Base-by-base conservation (phyloP, 306 rosid genomes). In the Vicia villosa region DNA sequence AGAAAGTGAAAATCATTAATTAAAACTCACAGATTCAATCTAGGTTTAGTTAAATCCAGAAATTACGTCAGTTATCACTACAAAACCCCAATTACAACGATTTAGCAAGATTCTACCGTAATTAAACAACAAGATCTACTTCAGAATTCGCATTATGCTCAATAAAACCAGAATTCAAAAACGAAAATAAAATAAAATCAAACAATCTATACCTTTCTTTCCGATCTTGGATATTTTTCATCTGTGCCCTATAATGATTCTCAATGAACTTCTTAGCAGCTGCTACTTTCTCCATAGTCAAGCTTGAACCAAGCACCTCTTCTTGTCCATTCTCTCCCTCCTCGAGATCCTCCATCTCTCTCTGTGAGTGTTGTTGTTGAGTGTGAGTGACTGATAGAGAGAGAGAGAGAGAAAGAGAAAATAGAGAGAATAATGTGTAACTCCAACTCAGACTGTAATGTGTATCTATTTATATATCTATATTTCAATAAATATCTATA, bases 201-300 rank as follows among this genome's bases (percentile, higher is more conserved):
- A 73, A 54, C 15, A 66, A 56, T 34, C 57, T 21, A 37, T 81
- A 94, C 98, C 98, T 88, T 83, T 94, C 96, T 75, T 94, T 94
- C 30, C 98, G 91, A 20, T 90, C 97, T 46, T 88, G 92, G 75
- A 94, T 84, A 87, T 88, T 90, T 86, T 94, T 94, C 97, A 86
- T 94, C 91, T 94, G 98, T 74, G 92, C 90, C 82, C 90, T 87
- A 74, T 94, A 94, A 76, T 94, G 98, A 63, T 90, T 88, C 90
- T 94, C 98, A 66, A 94, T 94, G 84, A 86, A 87, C 88, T 88
- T 89, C 87, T 94, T 94, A 0, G 98, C 98, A 4, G 96, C 98
- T 8, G 98, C 98, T 9, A 94, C 98, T 75, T 87, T 94, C 95
- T 94, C 98, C 98, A 94, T 90, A 54, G 98, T 94, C 90, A 85